Percentiles rank a stretch among this genome's conserved stretches.
Conservation (phyloP, 1,284 basidiomycete species). For the Chiua sp. region DNA sequence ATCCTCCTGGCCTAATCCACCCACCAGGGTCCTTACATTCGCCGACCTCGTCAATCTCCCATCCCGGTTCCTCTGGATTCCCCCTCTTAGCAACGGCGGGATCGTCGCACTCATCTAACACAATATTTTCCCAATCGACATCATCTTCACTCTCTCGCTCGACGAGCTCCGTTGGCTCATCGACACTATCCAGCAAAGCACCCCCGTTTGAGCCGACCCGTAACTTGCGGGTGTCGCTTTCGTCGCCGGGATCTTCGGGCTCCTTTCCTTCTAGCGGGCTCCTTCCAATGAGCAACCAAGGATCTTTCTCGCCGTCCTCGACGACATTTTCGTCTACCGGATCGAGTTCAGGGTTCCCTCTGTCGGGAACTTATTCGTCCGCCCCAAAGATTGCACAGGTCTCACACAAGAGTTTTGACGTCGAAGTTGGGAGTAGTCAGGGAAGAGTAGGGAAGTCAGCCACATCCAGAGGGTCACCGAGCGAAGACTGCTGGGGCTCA, state of each 20-base stretch:
- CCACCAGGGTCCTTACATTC: slow-evolving; percentile 15
- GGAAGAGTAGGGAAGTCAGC: slow-evolving; percentile 12
- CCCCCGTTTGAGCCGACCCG: slow-evolving; percentile 55
- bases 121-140: slow-evolving; percentile 26
- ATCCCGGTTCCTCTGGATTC: slow-evolving; percentile 19
- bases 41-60: slow-evolving; percentile 24
- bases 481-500: slow-evolving; percentile 19
- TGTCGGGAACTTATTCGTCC: slow-evolving; percentile 21
- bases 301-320: slow-evolving; percentile 21
- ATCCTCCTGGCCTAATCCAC: slow-evolving; percentile 20
- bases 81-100: slow-evolving; percentile 16
- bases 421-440: slow-evolving; percentile 10
- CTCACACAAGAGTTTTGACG: slow-evolving; percentile 13
- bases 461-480: slow-evolving; percentile 13
- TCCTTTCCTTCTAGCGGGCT: slow-evolving; percentile 15
- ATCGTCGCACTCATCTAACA: slow-evolving; percentile 23
- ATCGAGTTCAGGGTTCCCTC: slow-evolving; percentile 14
- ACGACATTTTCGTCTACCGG: slow-evolving; percentile 13
- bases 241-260: slow-evolving; percentile 22
- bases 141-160: slow-evolving; percentile 31
- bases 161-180: slow-evolving; percentile 37
- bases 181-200: slow-evolving; percentile 56
- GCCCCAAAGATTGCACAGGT: slow-evolving; percentile 15
- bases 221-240: slow-evolving; percentile 30
- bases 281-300: slow-evolving; percentile 18